Base-by-base conservation (phyloP, 164 flowering plant species). In the Tetracentron sinense region DNA sequence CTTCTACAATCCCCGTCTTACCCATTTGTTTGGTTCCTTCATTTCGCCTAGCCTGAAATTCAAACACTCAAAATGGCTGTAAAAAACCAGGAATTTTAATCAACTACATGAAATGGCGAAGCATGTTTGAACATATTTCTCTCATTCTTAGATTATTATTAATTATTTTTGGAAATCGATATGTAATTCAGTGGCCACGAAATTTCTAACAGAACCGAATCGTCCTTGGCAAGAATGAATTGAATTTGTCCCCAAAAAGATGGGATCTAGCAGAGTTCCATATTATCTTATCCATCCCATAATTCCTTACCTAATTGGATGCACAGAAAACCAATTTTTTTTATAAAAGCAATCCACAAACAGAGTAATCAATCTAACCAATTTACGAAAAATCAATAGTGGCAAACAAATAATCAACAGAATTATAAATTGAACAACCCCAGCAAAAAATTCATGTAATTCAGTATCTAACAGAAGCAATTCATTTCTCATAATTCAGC, bases 261-360 rank as follows among this genome's bases (percentile, higher is more conserved):
- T 85, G 87, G 23, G 88, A 83, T 65, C 86, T 82, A 14, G 87
- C 87, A 6, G 85, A 62, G 30, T 75, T 74, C 96, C 93, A 87
- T 78, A 73, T 82, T 67, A 56, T 82, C 77, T 65, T 85, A 7
- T 84, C 85, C 23, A 19, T 75, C 48, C 60, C 72, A 67, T 63
- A 58, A 59, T 59, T 78, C 61, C 80, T 81, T 42, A 31, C 76
- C 90, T 81, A 72, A 55, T 53, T n/a, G 7, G 15, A 55, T 52
- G 42, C 66, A 20, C 8, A 22, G n/a, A 12, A 12, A 30, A n/a
- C 27, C n/a, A n/a, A n/a, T n/a, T n/a, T n/a, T n/a, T n/a, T n/a
- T n/a, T n/a, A n/a, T n/a, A n/a, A 48, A 17, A 28, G 28, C 28
- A 25, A 25, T 25, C 25, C n/a, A n/a, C 22, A n/a, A n/a, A 33